Evolutionary conservation across 129 eudicot species (phyloP).

Genomic region (Helichrysum umbraculigerum): DNA sequence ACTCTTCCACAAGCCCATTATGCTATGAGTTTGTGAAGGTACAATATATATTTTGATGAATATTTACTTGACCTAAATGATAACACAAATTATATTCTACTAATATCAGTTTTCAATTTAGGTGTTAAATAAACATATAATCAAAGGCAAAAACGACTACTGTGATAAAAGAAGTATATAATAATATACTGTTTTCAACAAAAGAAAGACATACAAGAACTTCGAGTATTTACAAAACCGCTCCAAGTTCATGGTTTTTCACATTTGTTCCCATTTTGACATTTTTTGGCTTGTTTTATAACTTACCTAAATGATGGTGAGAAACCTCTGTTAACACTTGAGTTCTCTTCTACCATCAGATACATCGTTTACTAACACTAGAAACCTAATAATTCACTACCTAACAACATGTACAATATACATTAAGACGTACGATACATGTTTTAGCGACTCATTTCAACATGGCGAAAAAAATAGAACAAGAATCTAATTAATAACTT

Average conservation of each 20-base stretch:
- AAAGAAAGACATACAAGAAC: slow-evolving; percentile 26
- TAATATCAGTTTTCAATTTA: too few relatives aligned
- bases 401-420: slow-evolving; percentile 35
- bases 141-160: too few relatives aligned
- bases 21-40: too few relatives aligned
- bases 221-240: slow-evolving; percentile 28
- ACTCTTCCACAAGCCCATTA: too few relatives aligned
- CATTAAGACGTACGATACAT: slow-evolving; percentile 29
- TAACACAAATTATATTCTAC: too few relatives aligned
- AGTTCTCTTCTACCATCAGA: slow-evolving; percentile 34
- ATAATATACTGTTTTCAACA: neutral
- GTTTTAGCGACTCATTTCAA: neutral
- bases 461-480: slow-evolving; percentile 15
- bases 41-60: too few relatives aligned
- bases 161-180: too few relatives aligned
- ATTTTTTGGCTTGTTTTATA: slow-evolving; percentile 15
- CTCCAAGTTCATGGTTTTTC: slow-evolving; percentile 13
- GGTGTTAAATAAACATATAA: too few relatives aligned
- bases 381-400: slow-evolving; percentile 26
- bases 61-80: too few relatives aligned
- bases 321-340: slow-evolving; percentile 32
- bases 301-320: slow-evolving; percentile 39
- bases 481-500: slow-evolving; percentile 18
- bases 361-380: slow-evolving; percentile 18
- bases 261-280: slow-evolving; percentile 20